Base-by-base conservation (phyloP, 2,329 filamentous ascomycete genomes). In the Ascochyta viciae-villosae region DNA sequence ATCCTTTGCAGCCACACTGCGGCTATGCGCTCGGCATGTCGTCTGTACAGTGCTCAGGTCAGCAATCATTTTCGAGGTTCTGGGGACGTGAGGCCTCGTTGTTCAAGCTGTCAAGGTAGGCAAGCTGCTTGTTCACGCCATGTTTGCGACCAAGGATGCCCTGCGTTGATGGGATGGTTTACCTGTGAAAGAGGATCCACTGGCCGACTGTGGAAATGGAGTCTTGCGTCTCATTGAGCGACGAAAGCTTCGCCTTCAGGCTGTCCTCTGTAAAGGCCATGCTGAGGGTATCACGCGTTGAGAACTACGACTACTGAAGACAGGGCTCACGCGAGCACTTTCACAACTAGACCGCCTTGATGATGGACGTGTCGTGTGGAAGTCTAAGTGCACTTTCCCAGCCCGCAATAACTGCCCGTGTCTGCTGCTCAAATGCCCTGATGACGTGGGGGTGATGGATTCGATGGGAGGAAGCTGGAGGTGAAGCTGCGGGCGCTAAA, bases 151-250 rank as follows among this genome's bases (percentile, higher is more conserved):
- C 22, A 40, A 41, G 33, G 31, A 31, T 31, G 40, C 13, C 34
- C 49, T 12, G 44, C 29, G 38, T 52, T 34, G 16, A 51, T 35
- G 45, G 56, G 53, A 37, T 47, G 54, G 47, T 54, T 65, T 87
- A 96, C 92, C 92, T 89, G 79, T 99, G 94, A 76, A 99, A 99
- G 89, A 99, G 96, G 60, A 99, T 95, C 96, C 96, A 99, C 87
- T 98, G 94, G 54, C 95, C 92, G 60, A 96, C 93, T 33, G 91
- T 94, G 58, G 96, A 87, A 72, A 99, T 98, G 78, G 92, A 96
- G 75, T 99, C 95, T 76, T 99, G 94, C 10, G 92, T 96, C 79
- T 99, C 96, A 77, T 96, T 97, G 60, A 99, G 85, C 38, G 92
- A 91, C 29, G 93, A 96, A 50, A 99, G 88, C 81, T 97, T 97